Evolutionary conservation across 176 grass and related monocot genomes (phyloP).

Genomic region (Echinochloa phyllopogon): DNA sequence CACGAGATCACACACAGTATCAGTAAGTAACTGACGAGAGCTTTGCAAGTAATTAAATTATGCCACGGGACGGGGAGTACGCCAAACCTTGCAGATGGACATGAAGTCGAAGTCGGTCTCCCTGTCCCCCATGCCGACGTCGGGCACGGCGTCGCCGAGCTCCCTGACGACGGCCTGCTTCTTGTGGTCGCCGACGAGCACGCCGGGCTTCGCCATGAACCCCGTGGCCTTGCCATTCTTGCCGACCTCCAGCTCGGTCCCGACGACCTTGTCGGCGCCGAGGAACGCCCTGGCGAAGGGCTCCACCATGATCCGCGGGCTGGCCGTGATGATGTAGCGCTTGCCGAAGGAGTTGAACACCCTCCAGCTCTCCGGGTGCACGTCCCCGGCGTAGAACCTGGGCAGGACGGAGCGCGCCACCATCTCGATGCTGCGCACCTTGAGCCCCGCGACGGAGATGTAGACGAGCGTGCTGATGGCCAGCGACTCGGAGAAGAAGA

Average conservation of each 20-base stretch:
- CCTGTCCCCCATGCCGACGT: slow-evolving; percentile 81
- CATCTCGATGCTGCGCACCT: slow-evolving; percentile 79
- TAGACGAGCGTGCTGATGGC: slow-evolving; percentile 83
- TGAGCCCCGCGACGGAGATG: slow-evolving; percentile 79
- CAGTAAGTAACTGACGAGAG: neutral
- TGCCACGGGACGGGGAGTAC: neutral
- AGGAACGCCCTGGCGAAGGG: slow-evolving; percentile 72
- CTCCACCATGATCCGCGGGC: slow-evolving; percentile 81
- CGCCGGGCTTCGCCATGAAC: slow-evolving; percentile 70
- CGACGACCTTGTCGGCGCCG: slow-evolving; percentile 75
- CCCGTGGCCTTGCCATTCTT: slow-evolving; percentile 83
- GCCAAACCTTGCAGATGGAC: slow-evolving; percentile 86
- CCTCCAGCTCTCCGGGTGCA: slow-evolving; percentile 97
- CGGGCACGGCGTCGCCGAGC: slow-evolving; percentile 60
- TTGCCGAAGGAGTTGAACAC: slow-evolving; percentile 83
- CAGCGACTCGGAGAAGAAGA: slow-evolving; percentile 90
- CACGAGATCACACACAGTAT: neutral
- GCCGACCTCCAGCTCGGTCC: slow-evolving; percentile 85
- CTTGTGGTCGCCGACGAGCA: slow-evolving; percentile 80
- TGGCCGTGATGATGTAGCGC: slow-evolving; percentile 76
- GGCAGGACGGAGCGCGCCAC: slow-evolving; percentile 85
- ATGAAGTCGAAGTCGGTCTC: slow-evolving; percentile 86
- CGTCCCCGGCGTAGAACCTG: slow-evolving; percentile 89
- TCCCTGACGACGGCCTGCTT: slow-evolving; percentile 72
- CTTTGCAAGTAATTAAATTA: neutral